Conservation (phyloP, 2,329 filamentous ascomycete species). For the Trichoderma oligosporum region DNA sequence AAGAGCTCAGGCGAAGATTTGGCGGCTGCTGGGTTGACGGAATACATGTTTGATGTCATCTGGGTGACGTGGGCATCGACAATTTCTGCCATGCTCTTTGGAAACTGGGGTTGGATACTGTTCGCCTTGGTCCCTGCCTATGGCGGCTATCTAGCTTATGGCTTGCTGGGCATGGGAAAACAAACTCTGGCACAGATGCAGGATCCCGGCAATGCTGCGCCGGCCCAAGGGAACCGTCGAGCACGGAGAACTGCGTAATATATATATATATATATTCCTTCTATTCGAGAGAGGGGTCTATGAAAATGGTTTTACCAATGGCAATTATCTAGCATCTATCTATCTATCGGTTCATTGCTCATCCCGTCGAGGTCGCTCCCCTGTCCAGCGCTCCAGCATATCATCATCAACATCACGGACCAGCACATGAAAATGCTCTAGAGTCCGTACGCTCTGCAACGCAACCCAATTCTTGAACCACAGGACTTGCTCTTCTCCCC, state of each 20-base stretch:
- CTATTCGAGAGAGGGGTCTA: neutral
- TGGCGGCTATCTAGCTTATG: constrained; percentile 51
- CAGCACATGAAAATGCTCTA: constrained; percentile 87
- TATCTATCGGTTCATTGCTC: constrained; percentile 18
- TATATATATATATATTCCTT: constrained; percentile 7
- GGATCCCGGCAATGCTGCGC: constrained; percentile 32
- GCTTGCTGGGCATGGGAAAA: constrained; percentile 52
- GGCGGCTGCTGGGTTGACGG: constrained; percentile 79
- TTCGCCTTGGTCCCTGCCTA: constrained; percentile 55
- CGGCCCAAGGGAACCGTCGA: constrained; percentile 50
- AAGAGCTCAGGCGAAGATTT: constrained; percentile 82
- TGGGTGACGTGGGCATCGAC: constrained; percentile 89
- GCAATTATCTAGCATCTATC: neutral
- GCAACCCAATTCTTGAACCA: constrained; percentile 97
- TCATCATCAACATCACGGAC: constrained; percentile 53
- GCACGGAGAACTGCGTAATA: constrained; percentile 51
- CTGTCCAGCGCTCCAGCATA: constrained; percentile 52
- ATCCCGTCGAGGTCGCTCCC: constrained; percentile 40
- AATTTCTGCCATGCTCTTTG: constrained; percentile 68
- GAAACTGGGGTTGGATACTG: constrained; percentile 67
- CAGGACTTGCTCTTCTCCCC: constrained; percentile 52
- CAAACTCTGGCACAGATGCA: constrained; percentile 49
- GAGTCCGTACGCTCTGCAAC: constrained; percentile 78
- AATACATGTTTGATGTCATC: constrained; percentile 96
- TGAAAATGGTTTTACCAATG: neutral